phyloP scores from a whole-genome alignment of 352 stramenopile species.

The Phytopythium ostracodes region DNA sequence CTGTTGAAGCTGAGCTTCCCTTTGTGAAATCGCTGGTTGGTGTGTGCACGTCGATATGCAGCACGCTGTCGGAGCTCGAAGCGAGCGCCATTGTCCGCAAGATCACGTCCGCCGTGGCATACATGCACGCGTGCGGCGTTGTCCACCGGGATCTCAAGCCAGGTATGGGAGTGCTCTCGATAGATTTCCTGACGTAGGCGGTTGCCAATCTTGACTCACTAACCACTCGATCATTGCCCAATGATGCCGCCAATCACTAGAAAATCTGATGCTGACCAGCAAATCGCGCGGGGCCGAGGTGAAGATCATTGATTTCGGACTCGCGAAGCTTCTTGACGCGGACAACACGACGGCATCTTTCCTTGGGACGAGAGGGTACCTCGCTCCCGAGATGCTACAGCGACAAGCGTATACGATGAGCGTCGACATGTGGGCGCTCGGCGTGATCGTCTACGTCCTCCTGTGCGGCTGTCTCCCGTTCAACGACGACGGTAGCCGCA shows the following conservation, averaged over 20 bases:
- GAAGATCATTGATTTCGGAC: slow-evolving; percentile 99
- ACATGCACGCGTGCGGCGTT: slow-evolving; percentile 86
- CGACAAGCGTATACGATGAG: slow-evolving; percentile 95
- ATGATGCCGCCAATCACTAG: slow-evolving; percentile 11
- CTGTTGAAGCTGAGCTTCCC: background rate
- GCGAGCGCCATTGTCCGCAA: slow-evolving; percentile 85
- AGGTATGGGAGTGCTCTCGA: slow-evolving; percentile 27
- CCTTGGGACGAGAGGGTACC: slow-evolving; percentile 90
- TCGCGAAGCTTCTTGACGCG: slow-evolving; percentile 92
- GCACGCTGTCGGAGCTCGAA: slow-evolving; percentile 84
- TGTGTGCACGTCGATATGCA: slow-evolving; percentile 5
- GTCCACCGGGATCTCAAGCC: slow-evolving; percentile 90
- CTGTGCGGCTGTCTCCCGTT: slow-evolving; percentile 98
- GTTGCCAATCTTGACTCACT: background rate
- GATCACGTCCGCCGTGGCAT: slow-evolving; percentile 87
- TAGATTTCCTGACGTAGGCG: too few relatives aligned
- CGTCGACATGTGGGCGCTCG: slow-evolving; percentile 97
- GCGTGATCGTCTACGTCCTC: slow-evolving; percentile 98
- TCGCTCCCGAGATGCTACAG: slow-evolving; percentile 98
- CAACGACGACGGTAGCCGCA: slow-evolving; percentile 94
- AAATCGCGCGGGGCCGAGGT: slow-evolving; percentile 80
- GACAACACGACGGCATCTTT: slow-evolving; percentile 83
- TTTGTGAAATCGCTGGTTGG: background rate
- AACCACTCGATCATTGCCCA: background rate
- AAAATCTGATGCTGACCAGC: slow-evolving; percentile 85